Evolutionary conservation across 768 basidiomycete genomes (phyloP), one percentile per base, ranked within the genome.

Genomic region (Trametes sanguinea): DNA sequence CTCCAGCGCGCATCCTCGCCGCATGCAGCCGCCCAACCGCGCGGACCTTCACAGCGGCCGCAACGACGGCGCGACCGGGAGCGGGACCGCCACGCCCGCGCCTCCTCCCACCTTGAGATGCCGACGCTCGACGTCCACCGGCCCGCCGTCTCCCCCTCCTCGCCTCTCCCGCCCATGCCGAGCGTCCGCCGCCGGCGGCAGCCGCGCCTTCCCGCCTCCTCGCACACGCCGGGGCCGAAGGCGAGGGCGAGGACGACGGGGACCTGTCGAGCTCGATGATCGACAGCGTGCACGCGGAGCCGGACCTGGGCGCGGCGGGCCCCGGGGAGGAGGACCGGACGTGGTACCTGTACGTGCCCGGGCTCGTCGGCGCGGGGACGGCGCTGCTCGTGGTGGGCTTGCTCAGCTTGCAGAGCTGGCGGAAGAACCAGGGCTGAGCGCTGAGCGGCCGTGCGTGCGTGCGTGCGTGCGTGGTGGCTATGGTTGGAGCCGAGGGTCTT

Each of bases 361-460:
- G 89, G 29, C 72, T 93, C 64, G 85, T 93, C 6, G 91, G 91
- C 8, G 91, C 90, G 29, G 91, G 90, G n/a, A 92, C 90, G 22
- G 91, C 91, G 46, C 70, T 93, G 57, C 78, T 92, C 45, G 88
- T 92, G 39, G 86, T 92, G 22, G 89, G 90, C 2, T 88, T 88
- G 6, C 73, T 93, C 65, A 89, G 90, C 63, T 84, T 93, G 71
- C 89, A 89, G 40, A 73, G 75, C 10, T 76, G 75, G 75, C 67
- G 74, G 58, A 75, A 71, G 65, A 73, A 68, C 29, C 75, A 76
- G 63, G 68, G 63, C 29, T 74, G 58, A 60, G 13, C 37, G 13
- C 22, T 22, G 22, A 22, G 22, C 22, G 22, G 22, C 22, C 22
- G 22, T 22, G 22, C 22, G 22, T 22, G 22, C 22, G 22, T 22